A percentile compares a stretch with the other conserved stretches of the same genome.
Evolutionary conservation across 78 protist species (phyloP).

Genomic region (Bigelowiella natans): DNA sequence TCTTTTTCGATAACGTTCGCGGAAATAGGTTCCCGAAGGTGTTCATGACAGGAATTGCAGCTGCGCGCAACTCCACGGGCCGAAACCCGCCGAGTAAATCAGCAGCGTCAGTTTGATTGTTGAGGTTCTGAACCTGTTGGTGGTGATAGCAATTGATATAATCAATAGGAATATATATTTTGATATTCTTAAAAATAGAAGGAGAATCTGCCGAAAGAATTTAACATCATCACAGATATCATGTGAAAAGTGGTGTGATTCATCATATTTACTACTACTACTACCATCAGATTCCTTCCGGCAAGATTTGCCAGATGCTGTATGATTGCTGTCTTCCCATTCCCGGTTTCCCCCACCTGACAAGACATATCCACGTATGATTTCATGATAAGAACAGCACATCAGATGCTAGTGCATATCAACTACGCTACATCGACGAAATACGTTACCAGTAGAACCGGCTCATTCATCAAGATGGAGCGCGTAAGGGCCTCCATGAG

Average conservation of each 20-base stretch:
- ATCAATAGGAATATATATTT: no score
- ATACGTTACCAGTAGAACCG: conserved; percentile 75
- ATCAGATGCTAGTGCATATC: no score
- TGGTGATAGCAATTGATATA: no score
- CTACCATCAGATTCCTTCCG: conserved; percentile 50
- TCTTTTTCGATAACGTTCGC: conserved; percentile 11
- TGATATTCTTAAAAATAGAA: conserved; percentile 5
- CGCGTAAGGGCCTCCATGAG: conserved; percentile 70
- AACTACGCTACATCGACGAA: no score
- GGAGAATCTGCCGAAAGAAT: no score
- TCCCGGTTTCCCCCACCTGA: conserved; percentile 71
- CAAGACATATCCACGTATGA: no score
- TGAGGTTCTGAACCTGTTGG: conserved; percentile 81
- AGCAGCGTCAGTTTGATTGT: conserved; percentile 84
- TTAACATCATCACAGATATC: no score
- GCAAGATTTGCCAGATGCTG: conserved; percentile 75
- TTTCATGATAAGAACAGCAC: no score
- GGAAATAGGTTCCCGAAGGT: conserved; percentile 38
- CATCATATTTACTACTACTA: conserved; percentile 51
- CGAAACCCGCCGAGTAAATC: conserved; percentile 96
- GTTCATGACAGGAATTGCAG: conserved; percentile 48
- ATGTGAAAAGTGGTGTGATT: no score
- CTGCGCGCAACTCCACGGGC: conserved; percentile 74
- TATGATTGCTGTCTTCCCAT: conserved; percentile 90
- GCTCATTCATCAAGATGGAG: conserved; percentile 61